Percentiles rank a stretch among this genome's conserved stretches.
phyloP scores from a whole-genome alignment of 2,329 filamentous ascomycete genomes.

The Huntiella decipiens region DNA sequence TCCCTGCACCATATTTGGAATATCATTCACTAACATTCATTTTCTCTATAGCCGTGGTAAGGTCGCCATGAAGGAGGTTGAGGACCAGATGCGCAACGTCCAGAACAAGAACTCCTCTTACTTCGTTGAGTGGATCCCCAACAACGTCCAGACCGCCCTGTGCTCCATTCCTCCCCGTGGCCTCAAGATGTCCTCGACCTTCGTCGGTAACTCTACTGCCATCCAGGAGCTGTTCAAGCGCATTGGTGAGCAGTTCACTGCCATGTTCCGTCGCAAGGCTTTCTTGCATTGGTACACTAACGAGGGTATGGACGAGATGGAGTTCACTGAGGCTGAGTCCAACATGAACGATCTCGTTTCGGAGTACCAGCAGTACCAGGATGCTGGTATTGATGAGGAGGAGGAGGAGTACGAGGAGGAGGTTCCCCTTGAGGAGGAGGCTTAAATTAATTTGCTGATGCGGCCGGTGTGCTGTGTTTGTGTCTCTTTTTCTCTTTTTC shows the following conservation, averaged over 20 bases:
- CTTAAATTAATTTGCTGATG: slow-evolving; percentile 19
- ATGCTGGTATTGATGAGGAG: slow-evolving; percentile 89
- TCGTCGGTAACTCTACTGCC: slow-evolving; percentile 96
- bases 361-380: slow-evolving; percentile 99
- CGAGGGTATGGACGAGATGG: slow-evolving; percentile 99
- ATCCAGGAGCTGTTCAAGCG: slow-evolving; percentile 99
- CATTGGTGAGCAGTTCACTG: slow-evolving; percentile 97
- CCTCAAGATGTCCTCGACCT: slow-evolving; percentile 98
- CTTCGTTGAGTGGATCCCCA: slow-evolving; percentile 99
- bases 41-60: slow-evolving; percentile 58
- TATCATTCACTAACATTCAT: slow-evolving; percentile 3
- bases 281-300: slow-evolving; percentile 99
- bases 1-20: neutral
- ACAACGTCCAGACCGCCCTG: slow-evolving; percentile 98
- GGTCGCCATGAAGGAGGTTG: slow-evolving; percentile 99
- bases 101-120: slow-evolving; percentile 99
- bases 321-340: slow-evolving; percentile 99
- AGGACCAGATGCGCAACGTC: slow-evolving; percentile 99
- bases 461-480: neutral
- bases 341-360: slow-evolving; percentile 99
- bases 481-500: neutral
- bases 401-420: slow-evolving; percentile 94
- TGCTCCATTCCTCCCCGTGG: slow-evolving; percentile 97
- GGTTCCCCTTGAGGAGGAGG: slow-evolving; percentile 54
- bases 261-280: slow-evolving; percentile 99